Conservation (phyloP, 345 rosid genomes). For the Raphanus raphanistrum region DNA sequence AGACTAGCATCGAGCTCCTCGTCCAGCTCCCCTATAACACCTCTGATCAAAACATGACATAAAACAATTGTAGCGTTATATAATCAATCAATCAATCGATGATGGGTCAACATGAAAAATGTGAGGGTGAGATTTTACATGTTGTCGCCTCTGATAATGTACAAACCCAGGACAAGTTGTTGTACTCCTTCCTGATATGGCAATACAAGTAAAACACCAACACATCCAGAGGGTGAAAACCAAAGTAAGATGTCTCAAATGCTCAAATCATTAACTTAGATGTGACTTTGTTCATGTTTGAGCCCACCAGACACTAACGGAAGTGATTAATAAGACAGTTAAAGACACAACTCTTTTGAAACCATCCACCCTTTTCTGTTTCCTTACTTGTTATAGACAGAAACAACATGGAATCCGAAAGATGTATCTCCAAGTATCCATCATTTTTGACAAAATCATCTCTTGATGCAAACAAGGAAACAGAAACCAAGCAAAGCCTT, state of each 20-base stretch:
- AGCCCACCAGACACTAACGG: background rate
- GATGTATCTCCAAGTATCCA: background rate
- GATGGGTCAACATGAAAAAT: background rate
- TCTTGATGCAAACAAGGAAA: slow-evolving; percentile 10
- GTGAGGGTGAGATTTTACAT: slow-evolving; percentile 50
- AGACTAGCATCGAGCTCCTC: slow-evolving; percentile 83
- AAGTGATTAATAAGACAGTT: background rate
- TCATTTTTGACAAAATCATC: background rate
- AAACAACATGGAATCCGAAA: background rate
- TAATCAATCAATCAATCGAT: background rate
- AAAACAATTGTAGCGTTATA: background rate
- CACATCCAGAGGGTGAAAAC: slow-evolving; percentile 1
- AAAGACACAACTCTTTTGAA: background rate
- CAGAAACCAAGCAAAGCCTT: background rate
- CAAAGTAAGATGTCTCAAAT: background rate
- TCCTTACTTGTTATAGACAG: background rate
- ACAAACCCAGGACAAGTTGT: slow-evolving; percentile 86
- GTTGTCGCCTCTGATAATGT: slow-evolving; percentile 98
- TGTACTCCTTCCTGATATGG: slow-evolving; percentile 88
- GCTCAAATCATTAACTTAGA: background rate
- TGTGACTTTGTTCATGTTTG: background rate
- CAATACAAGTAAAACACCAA: background rate
- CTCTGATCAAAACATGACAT: slow-evolving; percentile 50
- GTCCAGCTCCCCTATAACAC: slow-evolving; percentile 86
- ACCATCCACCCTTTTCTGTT: background rate